Evolutionary conservation across 139 green algal species (phyloP).

Genomic region (Marvania coccoides): DNA sequence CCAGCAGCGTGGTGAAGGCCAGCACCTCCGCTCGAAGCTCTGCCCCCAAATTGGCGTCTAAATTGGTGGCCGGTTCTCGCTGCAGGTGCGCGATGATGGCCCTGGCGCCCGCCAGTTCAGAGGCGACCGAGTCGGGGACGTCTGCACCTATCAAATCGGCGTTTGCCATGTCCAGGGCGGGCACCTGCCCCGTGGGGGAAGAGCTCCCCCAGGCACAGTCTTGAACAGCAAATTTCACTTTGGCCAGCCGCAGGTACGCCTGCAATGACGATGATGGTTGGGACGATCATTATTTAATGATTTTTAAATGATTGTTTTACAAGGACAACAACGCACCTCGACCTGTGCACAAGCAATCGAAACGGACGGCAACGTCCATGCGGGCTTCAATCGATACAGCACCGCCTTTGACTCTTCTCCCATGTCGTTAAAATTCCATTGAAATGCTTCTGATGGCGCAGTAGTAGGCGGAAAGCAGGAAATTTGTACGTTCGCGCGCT

Average conservation of each 20-base stretch:
- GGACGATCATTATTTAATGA: background rate
- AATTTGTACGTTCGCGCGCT: too few species aligned
- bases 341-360: background rate
- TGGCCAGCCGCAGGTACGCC: constrained; percentile 20
- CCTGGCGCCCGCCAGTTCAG: background rate
- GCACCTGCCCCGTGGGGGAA: constrained; percentile 16
- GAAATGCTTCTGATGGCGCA: too few species aligned
- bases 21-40: constrained; percentile 7
- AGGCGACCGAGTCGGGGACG: background rate
- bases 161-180: constrained; percentile 7
- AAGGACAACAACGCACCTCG: background rate
- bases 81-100: constrained; percentile 5
- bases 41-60: constrained; percentile 1
- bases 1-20: constrained; percentile 3
- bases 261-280: background rate
- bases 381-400: background rate
- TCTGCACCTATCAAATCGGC: background rate
- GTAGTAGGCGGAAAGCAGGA: too few species aligned
- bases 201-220: constrained; percentile 9
- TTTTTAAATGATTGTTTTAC: background rate
- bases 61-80: background rate
- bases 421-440: background rate
- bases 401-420: background rate
- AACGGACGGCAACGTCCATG: background rate
- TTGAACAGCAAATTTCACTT: constrained; percentile 6